A percentile compares a stretch with the other conserved stretches of the same genome.
phyloP scores from a whole-genome alignment of 768 basidiomycete species.

The Suillus brevipes region DNA sequence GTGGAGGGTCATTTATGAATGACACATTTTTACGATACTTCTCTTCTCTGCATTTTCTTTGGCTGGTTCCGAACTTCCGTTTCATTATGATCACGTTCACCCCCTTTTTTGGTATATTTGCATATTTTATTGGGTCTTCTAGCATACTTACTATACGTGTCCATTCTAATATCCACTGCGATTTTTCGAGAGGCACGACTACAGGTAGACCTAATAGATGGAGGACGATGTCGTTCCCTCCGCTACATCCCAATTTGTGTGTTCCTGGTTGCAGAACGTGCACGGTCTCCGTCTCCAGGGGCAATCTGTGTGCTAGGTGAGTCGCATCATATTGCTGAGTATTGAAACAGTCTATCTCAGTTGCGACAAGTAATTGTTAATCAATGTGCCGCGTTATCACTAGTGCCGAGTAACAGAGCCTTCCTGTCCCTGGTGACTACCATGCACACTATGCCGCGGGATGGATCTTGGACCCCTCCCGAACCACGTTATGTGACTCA shows the following conservation, averaged over 20 bases:
- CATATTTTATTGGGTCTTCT: conserved; percentile 5
- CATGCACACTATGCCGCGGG: background rate
- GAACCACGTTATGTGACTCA: background rate
- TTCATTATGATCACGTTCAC: background rate
- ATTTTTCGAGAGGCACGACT: background rate
- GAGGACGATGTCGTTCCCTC: background rate
- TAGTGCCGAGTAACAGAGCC: background rate
- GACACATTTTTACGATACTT: conserved; percentile 7
- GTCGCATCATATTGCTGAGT: background rate
- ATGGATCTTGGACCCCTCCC: background rate
- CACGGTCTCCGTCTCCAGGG: background rate
- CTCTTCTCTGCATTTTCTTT: conserved; percentile 4
- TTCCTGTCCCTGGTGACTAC: conserved; percentile 3
- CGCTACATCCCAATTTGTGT: background rate
- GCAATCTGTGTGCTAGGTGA: background rate
- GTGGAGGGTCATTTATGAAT: conserved; percentile 2
- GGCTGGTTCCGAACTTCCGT: conserved; percentile 7
- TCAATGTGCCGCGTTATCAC: background rate
- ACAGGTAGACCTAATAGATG: background rate
- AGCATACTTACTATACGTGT: background rate
- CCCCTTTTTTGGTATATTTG: background rate
- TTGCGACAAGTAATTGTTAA: background rate
- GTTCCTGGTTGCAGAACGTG: conserved; percentile 5
- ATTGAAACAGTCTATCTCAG: background rate
- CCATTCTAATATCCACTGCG: background rate